Conservation (phyloP, 805 yeast species). For the Zygoascus flipseniorum region DNA sequence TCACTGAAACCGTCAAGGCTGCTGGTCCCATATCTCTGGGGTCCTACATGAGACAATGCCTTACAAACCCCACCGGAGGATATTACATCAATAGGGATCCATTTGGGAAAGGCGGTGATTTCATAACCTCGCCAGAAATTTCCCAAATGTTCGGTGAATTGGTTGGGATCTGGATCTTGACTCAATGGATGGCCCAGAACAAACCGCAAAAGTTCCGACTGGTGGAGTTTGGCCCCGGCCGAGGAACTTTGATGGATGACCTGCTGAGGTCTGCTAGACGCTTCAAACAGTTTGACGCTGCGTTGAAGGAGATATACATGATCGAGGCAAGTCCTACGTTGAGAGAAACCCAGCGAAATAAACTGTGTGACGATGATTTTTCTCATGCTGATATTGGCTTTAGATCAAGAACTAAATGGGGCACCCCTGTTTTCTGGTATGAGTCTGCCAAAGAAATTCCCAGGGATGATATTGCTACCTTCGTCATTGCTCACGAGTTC, state of each 20-base stretch:
- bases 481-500: constrained; percentile 74
- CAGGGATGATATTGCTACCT: constrained; percentile 39
- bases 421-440: constrained; percentile 37
- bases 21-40: constrained; percentile 73
- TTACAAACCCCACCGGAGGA: constrained; percentile 68
- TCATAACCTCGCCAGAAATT: constrained; percentile 79
- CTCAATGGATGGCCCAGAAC: constrained; percentile 50
- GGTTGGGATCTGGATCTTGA: constrained; percentile 58
- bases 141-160: constrained; percentile 83
- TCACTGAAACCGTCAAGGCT: constrained; percentile 35
- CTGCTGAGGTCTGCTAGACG: constrained; percentile 32
- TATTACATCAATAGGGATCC: constrained; percentile 76
- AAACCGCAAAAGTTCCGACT: constrained; percentile 43
- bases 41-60: constrained; percentile 71
- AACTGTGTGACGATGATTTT: constrained; percentile 31
- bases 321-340: constrained; percentile 68
- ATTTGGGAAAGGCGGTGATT: constrained; percentile 61
- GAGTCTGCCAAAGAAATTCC: constrained; percentile 27
- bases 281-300: constrained; percentile 29
- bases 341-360: constrained; percentile 44
- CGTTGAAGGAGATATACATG: constrained; percentile 36
- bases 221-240: constrained; percentile 80
- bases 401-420: constrained; percentile 40
- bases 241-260: constrained; percentile 71
- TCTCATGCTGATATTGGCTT: constrained; percentile 26